Evolutionary conservation across 1,139 yeast species (phyloP).

Genomic region (Taiozyma onychis): DNA sequence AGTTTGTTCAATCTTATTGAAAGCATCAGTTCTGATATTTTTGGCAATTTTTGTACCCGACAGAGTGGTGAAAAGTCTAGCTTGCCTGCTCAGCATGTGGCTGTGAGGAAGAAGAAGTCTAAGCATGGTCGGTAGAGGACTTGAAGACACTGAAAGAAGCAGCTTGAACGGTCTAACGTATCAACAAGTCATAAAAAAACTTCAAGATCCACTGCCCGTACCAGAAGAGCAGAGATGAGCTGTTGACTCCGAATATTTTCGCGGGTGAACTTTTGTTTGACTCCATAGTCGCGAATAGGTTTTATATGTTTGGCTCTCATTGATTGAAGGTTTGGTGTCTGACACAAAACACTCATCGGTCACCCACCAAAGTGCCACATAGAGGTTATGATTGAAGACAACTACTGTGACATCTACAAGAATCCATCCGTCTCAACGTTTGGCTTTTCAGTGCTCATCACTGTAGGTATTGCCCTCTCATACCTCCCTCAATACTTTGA

Average conservation of each 20-base stretch:
- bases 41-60: constrained; percentile 34
- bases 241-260: neutral
- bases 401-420: constrained; percentile 15
- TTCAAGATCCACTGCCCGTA: neutral
- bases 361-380: neutral
- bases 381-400: neutral
- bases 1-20: constrained; percentile 44
- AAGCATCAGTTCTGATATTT: constrained; percentile 29
- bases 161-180: neutral
- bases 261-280: neutral
- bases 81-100: constrained; percentile 14
- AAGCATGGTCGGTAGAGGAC: neutral
- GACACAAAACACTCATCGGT: neutral
- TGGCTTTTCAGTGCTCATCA: constrained; percentile 11
- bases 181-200: neutral
- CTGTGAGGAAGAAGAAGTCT: neutral
- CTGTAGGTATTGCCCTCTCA: constrained; percentile 66
- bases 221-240: neutral
- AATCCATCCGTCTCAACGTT: constrained; percentile 17
- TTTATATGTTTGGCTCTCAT: too few species aligned
- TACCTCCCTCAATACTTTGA: constrained; percentile 73
- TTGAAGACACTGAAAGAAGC: too few species aligned
- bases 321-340: neutral
- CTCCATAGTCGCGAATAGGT: too few species aligned
- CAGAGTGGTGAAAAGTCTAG: constrained; percentile 28